A percentile compares a stretch with the other conserved stretches of the same genome.
These are phyloP conservation scores for Hevea brasiliensis DNA, from an alignment of 345 rosid genomes.

Conservation along the genomic window DNA sequence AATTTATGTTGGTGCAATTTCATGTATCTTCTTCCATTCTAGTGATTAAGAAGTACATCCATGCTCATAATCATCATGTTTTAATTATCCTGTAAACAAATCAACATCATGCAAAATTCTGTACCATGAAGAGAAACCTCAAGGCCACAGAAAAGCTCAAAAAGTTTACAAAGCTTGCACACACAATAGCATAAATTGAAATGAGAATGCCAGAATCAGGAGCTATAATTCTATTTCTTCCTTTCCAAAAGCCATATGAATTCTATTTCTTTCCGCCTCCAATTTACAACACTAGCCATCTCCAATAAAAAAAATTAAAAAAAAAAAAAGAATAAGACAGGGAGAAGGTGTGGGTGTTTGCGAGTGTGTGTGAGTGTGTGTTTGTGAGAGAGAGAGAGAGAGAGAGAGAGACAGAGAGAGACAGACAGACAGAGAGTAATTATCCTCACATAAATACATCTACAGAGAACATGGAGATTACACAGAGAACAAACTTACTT, in stretches of 20 bases:
- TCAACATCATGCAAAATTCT: too few species aligned
- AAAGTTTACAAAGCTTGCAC: neutral
- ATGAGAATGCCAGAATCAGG: neutral
- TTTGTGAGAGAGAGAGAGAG: too few species aligned
- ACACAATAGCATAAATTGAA: neutral
- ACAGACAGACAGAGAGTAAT: neutral
- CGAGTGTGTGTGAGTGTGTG: too few species aligned
- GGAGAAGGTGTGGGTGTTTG: too few species aligned
- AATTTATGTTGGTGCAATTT: too few species aligned
- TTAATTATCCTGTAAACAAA: too few species aligned
- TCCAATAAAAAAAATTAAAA: neutral
- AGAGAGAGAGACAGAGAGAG: too few species aligned
- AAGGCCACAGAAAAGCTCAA: neutral
- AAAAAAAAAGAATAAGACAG: too few species aligned
- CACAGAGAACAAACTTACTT: conserved; percentile 52
- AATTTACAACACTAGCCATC: neutral
- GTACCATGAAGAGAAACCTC: too few species aligned
- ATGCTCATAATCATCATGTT: too few species aligned
- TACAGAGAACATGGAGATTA: neutral
- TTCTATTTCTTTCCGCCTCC: neutral
- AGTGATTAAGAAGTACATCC: too few species aligned
- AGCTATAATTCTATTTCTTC: neutral
- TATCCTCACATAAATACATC: neutral
- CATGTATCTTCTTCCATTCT: too few species aligned
- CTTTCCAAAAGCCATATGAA: neutral